A percentile compares a stretch with the other conserved stretches of the same genome.
Conservation (phyloP, 1,284 basidiomycete species). For the Boletellus dicymbophilus region DNA sequence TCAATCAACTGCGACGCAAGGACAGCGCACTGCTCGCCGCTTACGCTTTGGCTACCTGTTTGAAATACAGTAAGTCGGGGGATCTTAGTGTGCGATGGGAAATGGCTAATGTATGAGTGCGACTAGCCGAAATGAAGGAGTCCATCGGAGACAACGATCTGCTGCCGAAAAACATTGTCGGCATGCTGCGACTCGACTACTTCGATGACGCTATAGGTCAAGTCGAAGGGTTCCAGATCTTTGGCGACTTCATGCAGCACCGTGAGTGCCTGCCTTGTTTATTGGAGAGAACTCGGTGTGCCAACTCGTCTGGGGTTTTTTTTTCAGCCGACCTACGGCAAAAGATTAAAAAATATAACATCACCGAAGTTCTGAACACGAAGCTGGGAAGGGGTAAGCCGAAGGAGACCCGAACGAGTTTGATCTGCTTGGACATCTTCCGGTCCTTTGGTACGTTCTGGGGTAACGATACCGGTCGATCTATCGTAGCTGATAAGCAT, state of each 20-base stretch:
- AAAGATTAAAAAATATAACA: slow-evolving; percentile 12
- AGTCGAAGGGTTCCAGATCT: slow-evolving; percentile 10
- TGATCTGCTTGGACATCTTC: slow-evolving; percentile 26
- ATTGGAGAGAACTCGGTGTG: not conserved
- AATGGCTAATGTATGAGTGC: not conserved
- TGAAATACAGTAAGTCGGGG: slow-evolving; percentile 4
- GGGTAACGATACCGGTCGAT: not conserved
- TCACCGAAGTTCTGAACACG: slow-evolving; percentile 16
- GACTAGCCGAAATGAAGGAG: slow-evolving; percentile 4
- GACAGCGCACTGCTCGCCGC: slow-evolving; percentile 7
- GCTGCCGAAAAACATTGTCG: slow-evolving; percentile 7
- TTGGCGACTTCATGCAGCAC: slow-evolving; percentile 6
- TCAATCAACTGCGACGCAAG: slow-evolving; percentile 5
- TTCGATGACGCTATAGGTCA: slow-evolving; percentile 11
- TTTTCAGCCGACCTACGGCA: slow-evolving; percentile 19
- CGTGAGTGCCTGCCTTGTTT: not conserved
- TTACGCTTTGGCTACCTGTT: slow-evolving; percentile 3
- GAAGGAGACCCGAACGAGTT: slow-evolving; percentile 21
- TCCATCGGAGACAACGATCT: not conserved
- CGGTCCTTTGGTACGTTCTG: slow-evolving; percentile 12
- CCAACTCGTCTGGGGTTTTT: slow-evolving; percentile 7
- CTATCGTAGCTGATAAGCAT: not conserved
- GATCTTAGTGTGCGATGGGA: not conserved
- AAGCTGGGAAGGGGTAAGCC: slow-evolving; percentile 14
- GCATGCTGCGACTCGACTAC: slow-evolving; percentile 8